Conservation (phyloP, 1,139 yeast genomes). For the Debaryomyces fabryi region DNA sequence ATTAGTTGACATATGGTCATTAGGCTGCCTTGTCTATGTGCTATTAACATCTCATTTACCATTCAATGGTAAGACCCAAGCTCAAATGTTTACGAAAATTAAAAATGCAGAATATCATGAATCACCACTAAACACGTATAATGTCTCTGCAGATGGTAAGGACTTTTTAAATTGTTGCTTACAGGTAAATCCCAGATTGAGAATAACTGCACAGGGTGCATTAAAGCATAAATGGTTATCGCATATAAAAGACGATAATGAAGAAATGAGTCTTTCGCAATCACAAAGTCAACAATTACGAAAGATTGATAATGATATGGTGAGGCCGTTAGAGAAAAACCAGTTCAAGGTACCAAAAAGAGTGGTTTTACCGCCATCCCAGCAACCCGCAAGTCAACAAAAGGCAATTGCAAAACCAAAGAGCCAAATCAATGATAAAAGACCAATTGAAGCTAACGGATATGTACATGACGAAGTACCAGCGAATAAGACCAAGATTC, state of each 20-base stretch:
- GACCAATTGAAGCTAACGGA: neutral
- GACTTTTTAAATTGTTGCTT: constrained; percentile 69
- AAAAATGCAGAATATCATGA: constrained; percentile 78
- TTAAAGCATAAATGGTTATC: constrained; percentile 69
- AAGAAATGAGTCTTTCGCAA: constrained; percentile 65
- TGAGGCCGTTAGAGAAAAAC: constrained; percentile 42
- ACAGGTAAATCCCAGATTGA: constrained; percentile 69
- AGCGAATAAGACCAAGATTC: neutral
- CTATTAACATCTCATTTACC: constrained; percentile 90
- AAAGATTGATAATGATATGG: constrained; percentile 54
- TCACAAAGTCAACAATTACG: constrained; percentile 68
- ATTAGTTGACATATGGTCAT: constrained; percentile 93
- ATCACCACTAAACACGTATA: constrained; percentile 70
- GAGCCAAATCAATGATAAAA: neutral
- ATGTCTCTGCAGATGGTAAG: constrained; percentile 64
- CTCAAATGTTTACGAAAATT: constrained; percentile 76
- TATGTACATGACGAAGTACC: constrained; percentile 3
- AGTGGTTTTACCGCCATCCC: constrained; percentile 46
- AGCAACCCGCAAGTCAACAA: constrained; percentile 23
- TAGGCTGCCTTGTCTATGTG: constrained; percentile 85
- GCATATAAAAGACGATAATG: constrained; percentile 35
- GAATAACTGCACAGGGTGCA: constrained; percentile 76
- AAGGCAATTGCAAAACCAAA: constrained; percentile 13
- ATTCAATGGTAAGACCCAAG: constrained; percentile 90
- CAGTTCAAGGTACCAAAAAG: constrained; percentile 46